Evolutionary conservation across 306 rosid species (phyloP).

Genomic region (Dalbergia cochinchinensis): DNA sequence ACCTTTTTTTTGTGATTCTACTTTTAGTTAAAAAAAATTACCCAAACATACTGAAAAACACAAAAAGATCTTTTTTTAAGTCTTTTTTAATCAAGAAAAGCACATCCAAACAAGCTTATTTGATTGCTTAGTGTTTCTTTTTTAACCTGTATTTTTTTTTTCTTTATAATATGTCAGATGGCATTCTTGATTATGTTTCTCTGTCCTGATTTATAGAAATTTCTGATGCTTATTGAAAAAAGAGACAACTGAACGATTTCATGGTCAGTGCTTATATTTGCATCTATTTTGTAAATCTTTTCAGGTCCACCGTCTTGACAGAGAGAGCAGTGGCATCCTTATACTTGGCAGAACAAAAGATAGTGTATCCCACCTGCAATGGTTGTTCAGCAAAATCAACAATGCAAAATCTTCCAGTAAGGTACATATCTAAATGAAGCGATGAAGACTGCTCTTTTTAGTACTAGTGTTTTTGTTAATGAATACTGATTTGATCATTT

Average conservation of each 20-base stretch:
- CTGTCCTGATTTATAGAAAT: slow-evolving; percentile 21
- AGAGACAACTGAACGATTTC: neutral
- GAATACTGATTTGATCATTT: slow-evolving; percentile 1
- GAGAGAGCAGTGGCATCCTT: slow-evolving; percentile 87
- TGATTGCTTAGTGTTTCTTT: slow-evolving; percentile 23
- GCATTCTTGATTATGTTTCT: slow-evolving; percentile 5
- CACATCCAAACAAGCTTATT: no score
- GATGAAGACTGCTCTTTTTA: slow-evolving; percentile 22
- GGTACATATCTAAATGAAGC: slow-evolving; percentile 52
- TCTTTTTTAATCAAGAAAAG: no score
- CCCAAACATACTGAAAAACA: no score
- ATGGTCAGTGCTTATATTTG: neutral
- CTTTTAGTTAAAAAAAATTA: no score
- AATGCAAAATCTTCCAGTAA: slow-evolving; percentile 64
- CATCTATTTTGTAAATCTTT: slow-evolving; percentile 14
- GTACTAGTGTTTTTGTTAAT: slow-evolving; percentile 9
- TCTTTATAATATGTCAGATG: slow-evolving; percentile 4
- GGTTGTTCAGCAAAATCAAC: slow-evolving; percentile 70
- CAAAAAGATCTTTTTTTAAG: no score
- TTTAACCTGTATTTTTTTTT: slow-evolving; percentile 15
- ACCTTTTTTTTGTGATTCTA: no score
- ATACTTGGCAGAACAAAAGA: slow-evolving; percentile 88
- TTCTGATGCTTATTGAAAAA: slow-evolving; percentile 25
- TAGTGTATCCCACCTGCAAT: slow-evolving; percentile 75
- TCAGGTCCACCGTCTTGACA: slow-evolving; percentile 95